Conservation (phyloP, 768 basidiomycete genomes). For the Leucogyrophana mollusca region DNA sequence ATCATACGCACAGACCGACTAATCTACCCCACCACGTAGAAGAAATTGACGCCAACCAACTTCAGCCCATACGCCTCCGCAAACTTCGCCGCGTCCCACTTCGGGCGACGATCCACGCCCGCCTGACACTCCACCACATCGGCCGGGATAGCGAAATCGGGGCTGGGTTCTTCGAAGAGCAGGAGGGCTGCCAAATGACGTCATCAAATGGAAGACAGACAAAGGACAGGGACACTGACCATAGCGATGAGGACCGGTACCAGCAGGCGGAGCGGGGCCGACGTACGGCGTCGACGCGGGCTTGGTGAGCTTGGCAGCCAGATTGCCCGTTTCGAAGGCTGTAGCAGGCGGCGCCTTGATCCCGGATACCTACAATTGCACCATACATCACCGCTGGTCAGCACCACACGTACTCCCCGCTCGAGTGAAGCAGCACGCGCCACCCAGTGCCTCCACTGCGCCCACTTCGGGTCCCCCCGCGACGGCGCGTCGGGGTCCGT, state of each 20-base stretch:
- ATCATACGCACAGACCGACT: too few species aligned
- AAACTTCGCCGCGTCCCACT: conserved; percentile 57
- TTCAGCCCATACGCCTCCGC: conserved; percentile 49
- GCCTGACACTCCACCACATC: conserved; percentile 46
- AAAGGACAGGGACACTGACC: too few species aligned
- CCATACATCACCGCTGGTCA: too few species aligned
- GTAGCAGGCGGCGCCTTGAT: conserved; percentile 33
- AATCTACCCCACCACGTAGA: conserved; percentile 37
- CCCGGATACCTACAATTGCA: conserved; percentile 38
- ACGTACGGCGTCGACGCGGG: conserved; percentile 53
- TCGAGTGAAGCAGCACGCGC: too few species aligned
- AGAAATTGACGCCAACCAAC: conserved; percentile 60
- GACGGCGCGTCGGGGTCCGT: conserved; percentile 62
- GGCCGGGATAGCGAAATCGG: conserved; percentile 38
- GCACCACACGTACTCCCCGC: too few species aligned
- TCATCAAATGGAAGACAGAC: too few species aligned
- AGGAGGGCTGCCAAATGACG: conserved; percentile 58
- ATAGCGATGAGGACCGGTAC: conserved; percentile 57
- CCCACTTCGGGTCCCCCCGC: conserved; percentile 43
- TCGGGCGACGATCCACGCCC: conserved; percentile 43
- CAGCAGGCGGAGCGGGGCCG: conserved; percentile 54
- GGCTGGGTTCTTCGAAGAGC: conserved; percentile 57
- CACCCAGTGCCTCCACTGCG: conserved; percentile 58
- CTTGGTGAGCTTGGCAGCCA: conserved; percentile 40
- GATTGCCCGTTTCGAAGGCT: conserved; percentile 29